These are phyloP conservation scores for Thalassiosira mediterranea DNA, from an alignment of 352 stramenopile species.

Conservation along the genomic window DNA sequence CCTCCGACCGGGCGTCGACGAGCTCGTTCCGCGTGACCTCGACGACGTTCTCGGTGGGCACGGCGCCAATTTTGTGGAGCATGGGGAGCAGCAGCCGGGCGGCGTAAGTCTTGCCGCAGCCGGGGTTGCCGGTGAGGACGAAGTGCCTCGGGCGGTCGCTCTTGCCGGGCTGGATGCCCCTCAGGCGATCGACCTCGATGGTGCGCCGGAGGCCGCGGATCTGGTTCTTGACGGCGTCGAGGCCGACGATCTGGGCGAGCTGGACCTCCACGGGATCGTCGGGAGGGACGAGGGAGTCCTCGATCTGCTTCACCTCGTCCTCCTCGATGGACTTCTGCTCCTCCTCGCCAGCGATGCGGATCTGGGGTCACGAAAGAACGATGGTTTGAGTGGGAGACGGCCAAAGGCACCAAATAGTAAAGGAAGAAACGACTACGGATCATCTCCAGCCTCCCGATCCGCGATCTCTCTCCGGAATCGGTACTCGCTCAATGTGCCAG, in stretches of 20 bases:
- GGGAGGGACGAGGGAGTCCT: conserved; percentile 74
- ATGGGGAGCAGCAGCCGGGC: conserved; percentile 87
- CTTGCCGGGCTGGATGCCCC: conserved; percentile 28
- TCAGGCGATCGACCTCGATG: conserved; percentile 55
- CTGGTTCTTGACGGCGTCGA: conserved; percentile 82
- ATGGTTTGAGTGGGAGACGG: too few relatives aligned
- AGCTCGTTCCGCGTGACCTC: conserved; percentile 88
- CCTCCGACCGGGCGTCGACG: conserved; percentile 87
- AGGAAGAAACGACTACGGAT: too few relatives aligned
- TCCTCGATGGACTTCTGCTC: conserved; percentile 74
- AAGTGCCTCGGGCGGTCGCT: conserved; percentile 75
- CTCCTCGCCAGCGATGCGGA: conserved; percentile 71
- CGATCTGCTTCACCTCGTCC: conserved; percentile 73
- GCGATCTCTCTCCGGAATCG: too few relatives aligned
- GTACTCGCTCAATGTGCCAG: too few relatives aligned
- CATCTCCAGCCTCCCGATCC: too few relatives aligned
- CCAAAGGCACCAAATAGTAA: too few relatives aligned
- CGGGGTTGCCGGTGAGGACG: conserved; percentile 87
- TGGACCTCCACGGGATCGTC: conserved; percentile 76
- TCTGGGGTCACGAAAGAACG: conserved; percentile 31
- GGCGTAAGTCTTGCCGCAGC: conserved; percentile 89
- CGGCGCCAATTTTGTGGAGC: conserved; percentile 88
- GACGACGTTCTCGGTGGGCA: conserved; percentile 87
- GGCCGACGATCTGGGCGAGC: conserved; percentile 69
- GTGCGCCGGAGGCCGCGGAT: conserved; percentile 74